phyloP scores from a whole-genome alignment of 345 rosid species.

The Brassica napus region Da-Ae NC_063452.1:13142001-13142500 shows the following conservation, averaged over 20 bases:
- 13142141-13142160: slow-evolving; percentile 77
- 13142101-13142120: slow-evolving; percentile 73
- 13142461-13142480: slow-evolving; percentile 73
- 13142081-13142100: slow-evolving; percentile 53
- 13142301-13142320: slow-evolving; percentile 79
- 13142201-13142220: slow-evolving; percentile 72
- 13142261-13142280: slow-evolving; percentile 58
- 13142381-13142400: slow-evolving; percentile 42
- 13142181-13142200: slow-evolving; percentile 68
- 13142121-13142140: slow-evolving; percentile 53
- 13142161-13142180: slow-evolving; percentile 69
- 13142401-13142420: slow-evolving; percentile 39
- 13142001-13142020: slow-evolving; percentile 67
- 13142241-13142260: slow-evolving; percentile 72
- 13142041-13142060: slow-evolving; percentile 49
- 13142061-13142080: slow-evolving; percentile 79
- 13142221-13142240: slow-evolving; percentile 69
- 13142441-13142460: slow-evolving; percentile 51
- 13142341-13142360: slow-evolving; percentile 46
- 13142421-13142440: slow-evolving; percentile 47
- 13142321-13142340: slow-evolving; percentile 54
- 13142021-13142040: slow-evolving; percentile 76
- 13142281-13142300: slow-evolving; percentile 74
- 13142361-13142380: slow-evolving; percentile 50
- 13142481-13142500: slow-evolving; percentile 83